Evolutionary conservation across 2,329 filamentous ascomycete genomes (phyloP).

Genomic region (Ceratocystis cubensis): DNA sequence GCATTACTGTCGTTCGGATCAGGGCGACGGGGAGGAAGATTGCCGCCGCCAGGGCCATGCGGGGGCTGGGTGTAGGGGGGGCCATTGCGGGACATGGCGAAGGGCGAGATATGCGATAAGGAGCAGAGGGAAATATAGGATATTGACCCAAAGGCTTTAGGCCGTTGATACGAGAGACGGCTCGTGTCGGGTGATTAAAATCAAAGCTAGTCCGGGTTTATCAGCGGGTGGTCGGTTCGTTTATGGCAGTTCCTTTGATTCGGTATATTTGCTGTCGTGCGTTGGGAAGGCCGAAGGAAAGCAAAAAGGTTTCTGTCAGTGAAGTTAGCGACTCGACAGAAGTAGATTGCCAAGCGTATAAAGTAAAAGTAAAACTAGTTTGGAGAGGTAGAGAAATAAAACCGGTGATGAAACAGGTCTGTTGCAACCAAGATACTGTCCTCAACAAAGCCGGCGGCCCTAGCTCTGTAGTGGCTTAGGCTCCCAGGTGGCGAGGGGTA

Average conservation of each 20-base stretch:
- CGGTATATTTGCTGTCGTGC: constrained; percentile 2
- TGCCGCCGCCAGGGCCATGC: constrained; percentile 10
- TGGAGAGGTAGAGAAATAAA: background rate
- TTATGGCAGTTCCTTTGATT: background rate
- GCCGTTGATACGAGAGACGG: background rate
- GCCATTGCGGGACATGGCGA: constrained; percentile 23
- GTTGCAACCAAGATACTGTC: background rate
- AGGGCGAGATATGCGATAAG: background rate
- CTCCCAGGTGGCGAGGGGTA: background rate
- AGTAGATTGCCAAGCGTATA: background rate
- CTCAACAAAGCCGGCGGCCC: background rate
- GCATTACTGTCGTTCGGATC: constrained; percentile 9
- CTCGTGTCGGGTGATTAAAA: background rate
- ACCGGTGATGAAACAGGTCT: background rate
- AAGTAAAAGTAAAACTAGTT: background rate
- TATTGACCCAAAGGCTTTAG: background rate
- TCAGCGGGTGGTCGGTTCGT: background rate
- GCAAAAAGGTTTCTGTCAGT: background rate
- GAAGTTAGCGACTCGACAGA: background rate
- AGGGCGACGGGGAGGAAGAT: constrained; percentile 14
- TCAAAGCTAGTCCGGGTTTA: background rate
- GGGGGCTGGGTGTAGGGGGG: constrained; percentile 20
- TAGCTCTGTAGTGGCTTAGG: background rate
- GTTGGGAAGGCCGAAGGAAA: background rate
- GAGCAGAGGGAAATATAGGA: background rate